Conservation (phyloP, 345 rosid genomes). For the Xanthoceras sorbifolium region DNA sequence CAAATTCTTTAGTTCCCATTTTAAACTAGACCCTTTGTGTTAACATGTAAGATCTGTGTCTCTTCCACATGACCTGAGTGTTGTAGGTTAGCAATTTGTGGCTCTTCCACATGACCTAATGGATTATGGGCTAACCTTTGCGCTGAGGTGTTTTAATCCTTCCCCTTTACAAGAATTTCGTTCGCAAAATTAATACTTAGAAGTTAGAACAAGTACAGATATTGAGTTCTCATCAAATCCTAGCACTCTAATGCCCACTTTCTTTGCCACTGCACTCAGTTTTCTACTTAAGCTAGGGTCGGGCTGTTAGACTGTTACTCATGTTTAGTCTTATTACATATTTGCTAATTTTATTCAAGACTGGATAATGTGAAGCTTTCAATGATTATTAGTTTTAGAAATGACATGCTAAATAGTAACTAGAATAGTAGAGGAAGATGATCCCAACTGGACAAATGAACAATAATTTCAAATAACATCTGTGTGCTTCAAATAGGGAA, state of each 20-base stretch:
- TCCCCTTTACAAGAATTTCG: neutral
- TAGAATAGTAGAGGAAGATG: neutral
- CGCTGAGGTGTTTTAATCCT: neutral
- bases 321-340: neutral
- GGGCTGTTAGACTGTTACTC: neutral
- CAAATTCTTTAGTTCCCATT: neutral
- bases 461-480: neutral
- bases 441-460: neutral
- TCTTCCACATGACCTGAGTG: neutral
- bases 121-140: neutral
- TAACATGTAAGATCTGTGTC: neutral
- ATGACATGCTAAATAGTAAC: neutral
- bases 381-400: neutral
- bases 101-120: neutral
- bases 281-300: neutral
- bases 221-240: neutral
- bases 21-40: neutral
- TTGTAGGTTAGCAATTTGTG: neutral
- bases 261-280: neutral
- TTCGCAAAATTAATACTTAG: too few species aligned
- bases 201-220: neutral
- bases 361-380: neutral
- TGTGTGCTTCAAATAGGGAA: neutral
- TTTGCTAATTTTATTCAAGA: neutral
- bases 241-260: neutral